Base-by-base conservation (phyloP, 2,329 filamentous ascomycete genomes). In the Aspergillus sp. region DNA sequence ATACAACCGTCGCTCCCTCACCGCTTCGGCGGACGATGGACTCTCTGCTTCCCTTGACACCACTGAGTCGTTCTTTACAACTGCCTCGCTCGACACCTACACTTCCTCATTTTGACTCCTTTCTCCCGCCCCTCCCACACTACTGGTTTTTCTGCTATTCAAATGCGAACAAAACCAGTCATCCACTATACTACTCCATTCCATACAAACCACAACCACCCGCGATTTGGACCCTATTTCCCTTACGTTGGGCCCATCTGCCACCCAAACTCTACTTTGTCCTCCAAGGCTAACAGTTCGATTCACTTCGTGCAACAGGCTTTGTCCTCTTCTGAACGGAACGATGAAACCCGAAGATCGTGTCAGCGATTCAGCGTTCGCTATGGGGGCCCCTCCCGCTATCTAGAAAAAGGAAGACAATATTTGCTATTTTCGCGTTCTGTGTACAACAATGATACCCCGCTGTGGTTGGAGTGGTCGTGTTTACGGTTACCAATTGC, bases 311-410 rank as follows among this genome's bases (percentile, higher is more conserved):
- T 24, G 13, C 57, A 44, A 59, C 82, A 91, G 88, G 74, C 83
- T 93, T 68, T 96, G 91, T 73, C 91, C 91, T 48, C 81, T 95
- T 73, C 87, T 96, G 61, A 96, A 96, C 71, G 91, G 91, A 52
- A 90, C 89, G 33, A 89, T 89, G 79, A 88, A 89, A 63, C 77
- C 76, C 39, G 79, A 80, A 58, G 77, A 81, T 27, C 74, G 72
- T 3, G 72, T 77, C 51, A 76, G 72, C 57, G 77, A 76, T 55
- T 77, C 77, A 2, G 78, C 78, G 15, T 81, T 81, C 63, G 74
- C 75, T 2, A 79, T 80, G 75, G 77, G 75, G 49, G 76, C 77
- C 5, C 76, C 77, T 13, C 69, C 68, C 6, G 61, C 67, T 40
- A 59, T 68, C 33, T 66, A 37, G 34, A 37, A 37, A 54, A 64